Percentiles rank a stretch among this genome's conserved stretches.
Evolutionary conservation across 768 basidiomycete species (phyloP).

Genomic region (Aureoboletus auriporus): DNA sequence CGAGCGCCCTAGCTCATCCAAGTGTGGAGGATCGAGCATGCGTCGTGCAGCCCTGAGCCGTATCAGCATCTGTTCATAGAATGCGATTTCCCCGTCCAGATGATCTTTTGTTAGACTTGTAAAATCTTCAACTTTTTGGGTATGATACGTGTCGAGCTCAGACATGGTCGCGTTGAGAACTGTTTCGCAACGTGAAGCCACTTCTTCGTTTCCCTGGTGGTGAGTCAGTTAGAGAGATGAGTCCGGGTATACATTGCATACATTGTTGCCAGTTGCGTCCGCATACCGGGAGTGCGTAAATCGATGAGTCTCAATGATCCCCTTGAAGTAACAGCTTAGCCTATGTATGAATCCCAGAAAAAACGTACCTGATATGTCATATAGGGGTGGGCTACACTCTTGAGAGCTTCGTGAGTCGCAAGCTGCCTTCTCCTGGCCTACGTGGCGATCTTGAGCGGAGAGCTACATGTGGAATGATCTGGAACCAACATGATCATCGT

Average conservation of each 20-base stretch:
- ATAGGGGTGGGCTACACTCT: slow-evolving; percentile 73
- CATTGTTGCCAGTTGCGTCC: slow-evolving; percentile 40
- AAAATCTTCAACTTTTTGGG: slow-evolving; percentile 72
- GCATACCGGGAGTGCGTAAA: slow-evolving; percentile 65
- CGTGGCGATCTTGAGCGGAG: slow-evolving; percentile 1
- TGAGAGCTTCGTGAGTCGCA: slow-evolving; percentile 70
- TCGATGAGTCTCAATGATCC: slow-evolving; percentile 70
- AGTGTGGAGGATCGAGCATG: slow-evolving; percentile 47
- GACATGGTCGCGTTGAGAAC: slow-evolving; percentile 87
- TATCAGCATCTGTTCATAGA: slow-evolving; percentile 66
- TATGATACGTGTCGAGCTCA: slow-evolving; percentile 79
- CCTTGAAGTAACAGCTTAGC: slow-evolving; percentile 34
- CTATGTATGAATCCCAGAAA: neutral
- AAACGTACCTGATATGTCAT: slow-evolving; percentile 58
- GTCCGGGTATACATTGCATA: slow-evolving; percentile 6
- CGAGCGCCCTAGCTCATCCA: slow-evolving; percentile 43
- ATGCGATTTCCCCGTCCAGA: slow-evolving; percentile 72
- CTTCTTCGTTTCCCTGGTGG: slow-evolving; percentile 56
- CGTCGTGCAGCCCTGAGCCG: slow-evolving; percentile 56
- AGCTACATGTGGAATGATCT: neutral
- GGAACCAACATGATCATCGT: slow-evolving; percentile 67
- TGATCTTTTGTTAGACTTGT: slow-evolving; percentile 54
- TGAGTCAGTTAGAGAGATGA: slow-evolving; percentile 2
- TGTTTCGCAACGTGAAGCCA: slow-evolving; percentile 77
- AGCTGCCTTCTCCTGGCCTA: slow-evolving; percentile 74